A percentile compares a stretch with the other conserved stretches of the same genome.
phyloP scores from a whole-genome alignment of 257 asterid genomes.

The Solanum paucissectum region DNA sequence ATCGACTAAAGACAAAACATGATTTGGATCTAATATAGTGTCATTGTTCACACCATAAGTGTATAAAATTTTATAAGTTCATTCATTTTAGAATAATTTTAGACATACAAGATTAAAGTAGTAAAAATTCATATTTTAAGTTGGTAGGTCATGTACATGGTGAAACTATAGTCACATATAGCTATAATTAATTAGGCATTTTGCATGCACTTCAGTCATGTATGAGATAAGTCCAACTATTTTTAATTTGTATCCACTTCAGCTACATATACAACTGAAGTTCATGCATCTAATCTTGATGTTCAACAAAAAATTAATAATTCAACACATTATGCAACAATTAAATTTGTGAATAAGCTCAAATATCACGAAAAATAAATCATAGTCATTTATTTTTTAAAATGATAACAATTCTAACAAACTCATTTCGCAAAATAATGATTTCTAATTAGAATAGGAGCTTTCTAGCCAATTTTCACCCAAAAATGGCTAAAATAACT shows the following conservation, averaged over 20 bases:
- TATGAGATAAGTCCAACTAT: neutral
- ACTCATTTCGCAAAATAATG: neutral
- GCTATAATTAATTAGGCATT: too few species aligned
- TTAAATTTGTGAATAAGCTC: too few species aligned
- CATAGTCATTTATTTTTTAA: neutral
- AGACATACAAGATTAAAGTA: too few species aligned
- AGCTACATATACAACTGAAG: too few species aligned
- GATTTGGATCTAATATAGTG: neutral
- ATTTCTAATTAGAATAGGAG: neutral
- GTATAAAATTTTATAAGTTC: neutral
- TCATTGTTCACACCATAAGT: neutral
- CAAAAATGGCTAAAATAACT: neutral
- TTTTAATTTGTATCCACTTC: neutral
- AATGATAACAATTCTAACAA: neutral
- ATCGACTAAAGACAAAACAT: neutral
- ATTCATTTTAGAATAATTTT: too few species aligned
- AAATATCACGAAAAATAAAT: neutral
- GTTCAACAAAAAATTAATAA: too few species aligned
- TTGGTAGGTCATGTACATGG: neutral
- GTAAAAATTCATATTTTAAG: too few species aligned
- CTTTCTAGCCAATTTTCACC: neutral
- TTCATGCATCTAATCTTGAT: too few species aligned
- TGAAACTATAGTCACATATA: neutral
- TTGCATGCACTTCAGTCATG: neutral
- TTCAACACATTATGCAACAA: too few species aligned